These are phyloP conservation scores for Rhipidocladum racemiflorum DNA, from an alignment of 176 grass and related monocot genomes.

Conservation along the genomic window DNA sequence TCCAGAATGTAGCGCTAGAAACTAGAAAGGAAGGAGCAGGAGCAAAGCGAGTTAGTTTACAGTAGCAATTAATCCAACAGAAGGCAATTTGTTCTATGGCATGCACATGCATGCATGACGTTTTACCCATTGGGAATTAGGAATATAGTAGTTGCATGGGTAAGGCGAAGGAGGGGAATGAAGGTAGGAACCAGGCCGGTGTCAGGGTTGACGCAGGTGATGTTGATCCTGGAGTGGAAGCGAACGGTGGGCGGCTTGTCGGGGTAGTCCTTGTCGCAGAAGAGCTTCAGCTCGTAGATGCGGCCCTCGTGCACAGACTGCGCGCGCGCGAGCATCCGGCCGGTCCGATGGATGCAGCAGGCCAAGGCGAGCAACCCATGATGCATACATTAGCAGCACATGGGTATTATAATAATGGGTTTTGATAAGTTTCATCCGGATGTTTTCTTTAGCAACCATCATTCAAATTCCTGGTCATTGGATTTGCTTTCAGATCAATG, in stretches of 20 bases:
- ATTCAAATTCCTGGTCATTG: too few relatives aligned
- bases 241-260: conserved; percentile 51
- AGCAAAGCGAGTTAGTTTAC: not conserved
- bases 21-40: not conserved
- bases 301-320: conserved; percentile 53
- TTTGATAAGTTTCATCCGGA: too few relatives aligned
- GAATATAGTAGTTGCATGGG: not conserved
- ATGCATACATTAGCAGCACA: not conserved
- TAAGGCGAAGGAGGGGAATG: not conserved
- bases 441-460: too few relatives aligned
- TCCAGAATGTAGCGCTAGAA: not conserved
- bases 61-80: not conserved
- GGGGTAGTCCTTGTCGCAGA: conserved; percentile 61
- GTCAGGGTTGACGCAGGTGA: conserved; percentile 49
- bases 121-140: not conserved
- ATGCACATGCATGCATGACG: not conserved
- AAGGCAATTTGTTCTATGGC: not conserved
- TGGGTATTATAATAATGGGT: not conserved
- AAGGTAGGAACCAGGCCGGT: conserved; percentile 37
- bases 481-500: too few relatives aligned
- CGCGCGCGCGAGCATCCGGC: not conserved
- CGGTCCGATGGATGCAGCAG: not conserved
- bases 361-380: not conserved
- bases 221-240: conserved; percentile 53
- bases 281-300: conserved; percentile 61